Percentiles rank a stretch among this genome's conserved stretches.
These are phyloP conservation scores for Penicillium sp. DNA, from an alignment of 2,329 filamentous ascomycete species.

Conservation along the genomic window DNA sequence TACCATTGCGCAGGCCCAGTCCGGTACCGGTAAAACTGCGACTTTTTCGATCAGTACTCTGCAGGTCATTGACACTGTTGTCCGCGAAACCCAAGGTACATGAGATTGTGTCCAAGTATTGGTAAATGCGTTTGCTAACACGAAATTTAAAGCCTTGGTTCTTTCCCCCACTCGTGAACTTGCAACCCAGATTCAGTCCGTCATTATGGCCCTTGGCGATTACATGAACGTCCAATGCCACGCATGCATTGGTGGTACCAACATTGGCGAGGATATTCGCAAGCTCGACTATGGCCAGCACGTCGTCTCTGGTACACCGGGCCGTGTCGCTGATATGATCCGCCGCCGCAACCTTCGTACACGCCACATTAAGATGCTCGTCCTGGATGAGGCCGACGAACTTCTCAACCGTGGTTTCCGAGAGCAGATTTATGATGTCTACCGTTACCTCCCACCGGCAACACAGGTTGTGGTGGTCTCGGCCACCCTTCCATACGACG, in stretches of 20 bases:
- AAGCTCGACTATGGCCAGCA: slow-evolving; percentile 93
- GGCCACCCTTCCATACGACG: slow-evolving; percentile 98
- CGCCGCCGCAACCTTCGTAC: slow-evolving; percentile 96
- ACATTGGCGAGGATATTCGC: slow-evolving; percentile 98
- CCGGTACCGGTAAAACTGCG: slow-evolving; percentile 93
- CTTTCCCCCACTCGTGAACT: slow-evolving; percentile 94
- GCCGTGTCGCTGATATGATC: slow-evolving; percentile 99
- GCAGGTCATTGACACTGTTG: slow-evolving; percentile 90
- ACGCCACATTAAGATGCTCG: slow-evolving; percentile 99
- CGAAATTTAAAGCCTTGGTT: slow-evolving; percentile 65
- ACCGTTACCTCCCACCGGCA: slow-evolving; percentile 95
- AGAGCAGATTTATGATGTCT: slow-evolving; percentile 99
- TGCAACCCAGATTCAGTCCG: slow-evolving; percentile 99
- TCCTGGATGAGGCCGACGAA: slow-evolving; percentile 98
- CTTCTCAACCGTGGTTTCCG: slow-evolving; percentile 98
- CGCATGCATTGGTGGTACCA: slow-evolving; percentile 98
- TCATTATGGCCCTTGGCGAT: slow-evolving; percentile 96
- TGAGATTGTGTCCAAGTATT: rapidly evolving
- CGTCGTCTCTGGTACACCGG: slow-evolving; percentile 95
- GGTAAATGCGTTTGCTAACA: slow-evolving; percentile 3
- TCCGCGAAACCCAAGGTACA: slow-evolving; percentile 79
- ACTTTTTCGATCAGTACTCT: slow-evolving; percentile 97
- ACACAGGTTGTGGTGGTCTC: slow-evolving; percentile 98
- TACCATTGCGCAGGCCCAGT: slow-evolving; percentile 97
- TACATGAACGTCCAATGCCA: slow-evolving; percentile 99